A percentile compares a stretch with the other conserved stretches of the same genome.
These are phyloP conservation scores for Zasmidium angulare DNA, from an alignment of 2,329 filamentous ascomycete genomes.

Conservation along the genomic window DNA sequence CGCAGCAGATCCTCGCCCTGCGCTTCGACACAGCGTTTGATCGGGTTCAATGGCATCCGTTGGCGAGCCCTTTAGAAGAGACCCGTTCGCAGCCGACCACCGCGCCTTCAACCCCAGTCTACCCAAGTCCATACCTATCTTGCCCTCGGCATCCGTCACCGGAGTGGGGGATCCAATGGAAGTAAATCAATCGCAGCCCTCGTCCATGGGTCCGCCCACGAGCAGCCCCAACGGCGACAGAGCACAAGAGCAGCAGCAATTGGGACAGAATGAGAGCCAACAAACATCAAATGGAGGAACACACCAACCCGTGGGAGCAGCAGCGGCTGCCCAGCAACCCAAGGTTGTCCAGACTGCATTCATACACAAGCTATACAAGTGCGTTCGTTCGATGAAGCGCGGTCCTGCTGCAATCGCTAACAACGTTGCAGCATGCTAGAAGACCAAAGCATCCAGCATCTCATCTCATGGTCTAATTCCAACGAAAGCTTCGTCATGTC, in stretches of 20 bases:
- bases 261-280: constrained; percentile 18
- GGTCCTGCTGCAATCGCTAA: constrained; percentile 31
- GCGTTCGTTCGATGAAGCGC: constrained; percentile 37
- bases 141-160: constrained; percentile 28
- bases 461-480: constrained; percentile 93
- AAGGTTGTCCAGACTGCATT: constrained; percentile 99
- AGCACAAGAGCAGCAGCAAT: constrained; percentile 22
- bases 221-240: constrained; percentile 31
- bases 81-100: constrained; percentile 31
- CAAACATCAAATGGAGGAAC: constrained; percentile 41
- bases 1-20: not conserved
- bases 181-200: constrained; percentile 23
- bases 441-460: constrained; percentile 85
- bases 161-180: constrained; percentile 32
- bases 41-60: constrained; percentile 43
- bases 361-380: constrained; percentile 99
- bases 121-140: constrained; percentile 31
- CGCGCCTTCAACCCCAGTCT: constrained; percentile 21
- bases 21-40: not conserved
- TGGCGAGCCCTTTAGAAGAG: constrained; percentile 40
- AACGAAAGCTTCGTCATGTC: constrained; percentile 99
- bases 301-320: constrained; percentile 54
- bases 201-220: constrained; percentile 31
- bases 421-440: constrained; percentile 78
- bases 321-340: constrained; percentile 80